phyloP scores from a whole-genome alignment of 495 filamentous ascomycete genomes.

The Tuber melanosporum region DNA sequence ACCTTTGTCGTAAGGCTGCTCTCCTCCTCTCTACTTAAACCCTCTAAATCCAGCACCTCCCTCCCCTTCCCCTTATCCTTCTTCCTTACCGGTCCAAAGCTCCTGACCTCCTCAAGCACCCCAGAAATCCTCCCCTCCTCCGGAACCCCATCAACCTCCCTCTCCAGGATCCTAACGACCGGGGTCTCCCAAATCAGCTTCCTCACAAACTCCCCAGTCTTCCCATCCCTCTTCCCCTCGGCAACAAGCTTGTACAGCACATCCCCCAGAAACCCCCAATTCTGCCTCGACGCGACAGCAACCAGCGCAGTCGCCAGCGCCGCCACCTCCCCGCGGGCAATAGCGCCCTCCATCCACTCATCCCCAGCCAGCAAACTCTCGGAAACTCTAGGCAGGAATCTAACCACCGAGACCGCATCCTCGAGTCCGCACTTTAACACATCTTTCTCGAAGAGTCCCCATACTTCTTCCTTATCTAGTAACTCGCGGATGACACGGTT shows the following conservation, averaged over 20 bases:
- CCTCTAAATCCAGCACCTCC: slow-evolving; percentile 47
- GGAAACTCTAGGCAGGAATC: slow-evolving; percentile 17
- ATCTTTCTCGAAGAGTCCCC: slow-evolving; percentile 25
- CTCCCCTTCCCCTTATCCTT: slow-evolving; percentile 64
- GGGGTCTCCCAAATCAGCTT: slow-evolving; percentile 20
- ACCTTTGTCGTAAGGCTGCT: slow-evolving; percentile 76
- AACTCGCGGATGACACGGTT: neutral
- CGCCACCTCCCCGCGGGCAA: slow-evolving; percentile 7
- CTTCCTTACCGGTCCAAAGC: slow-evolving; percentile 18
- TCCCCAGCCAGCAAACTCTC: slow-evolving; percentile 39
- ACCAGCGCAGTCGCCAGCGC: slow-evolving; percentile 30
- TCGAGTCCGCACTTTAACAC: slow-evolving; percentile 10
- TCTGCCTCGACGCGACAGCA: slow-evolving; percentile 21
- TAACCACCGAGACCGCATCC: slow-evolving; percentile 12
- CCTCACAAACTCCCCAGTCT: slow-evolving; percentile 16
- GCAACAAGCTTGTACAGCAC: slow-evolving; percentile 25
- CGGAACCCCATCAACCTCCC: slow-evolving; percentile 14
- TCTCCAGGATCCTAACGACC: slow-evolving; percentile 18
- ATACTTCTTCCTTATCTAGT: slow-evolving; percentile 13
- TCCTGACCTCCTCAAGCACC: slow-evolving; percentile 21
- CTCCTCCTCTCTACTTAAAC: slow-evolving; percentile 53
- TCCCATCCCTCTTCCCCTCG: slow-evolving; percentile 12
- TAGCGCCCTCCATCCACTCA: slow-evolving; percentile 31
- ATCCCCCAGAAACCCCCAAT: slow-evolving; percentile 38
- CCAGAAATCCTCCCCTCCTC: slow-evolving; percentile 22